phyloP scores from a whole-genome alignment of 352 stramenopile genomes.

The Pythium pyrilobum region DNA sequence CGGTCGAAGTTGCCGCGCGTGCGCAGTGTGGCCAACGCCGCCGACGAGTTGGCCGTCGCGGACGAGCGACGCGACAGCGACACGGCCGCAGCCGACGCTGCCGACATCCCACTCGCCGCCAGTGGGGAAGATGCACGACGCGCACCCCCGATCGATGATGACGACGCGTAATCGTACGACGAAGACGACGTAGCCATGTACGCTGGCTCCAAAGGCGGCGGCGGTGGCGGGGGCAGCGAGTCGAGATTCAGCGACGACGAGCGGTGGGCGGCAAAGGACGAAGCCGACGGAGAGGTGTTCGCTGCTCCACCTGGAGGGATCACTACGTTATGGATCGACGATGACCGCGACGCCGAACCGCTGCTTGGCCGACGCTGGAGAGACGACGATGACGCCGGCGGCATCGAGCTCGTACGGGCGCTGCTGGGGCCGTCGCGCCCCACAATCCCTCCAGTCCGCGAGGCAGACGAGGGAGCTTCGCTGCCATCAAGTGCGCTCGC shows the following conservation, averaged over 20 bases:
- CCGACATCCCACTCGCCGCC: constrained; percentile 7
- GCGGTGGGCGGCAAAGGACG: neutral
- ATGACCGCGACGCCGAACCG: constrained; percentile 7
- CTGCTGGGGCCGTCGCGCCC: neutral
- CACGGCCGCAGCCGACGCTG: constrained; percentile 17
- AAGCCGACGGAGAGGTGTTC: neutral
- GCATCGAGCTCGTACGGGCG: constrained; percentile 10
- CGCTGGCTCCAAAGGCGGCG: constrained; percentile 10
- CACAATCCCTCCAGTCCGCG: neutral
- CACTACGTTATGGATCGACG: constrained; percentile 19
- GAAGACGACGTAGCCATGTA: neutral
- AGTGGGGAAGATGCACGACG: constrained; percentile 5
- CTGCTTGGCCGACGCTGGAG: constrained; percentile 5
- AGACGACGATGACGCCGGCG: neutral
- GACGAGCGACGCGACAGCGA: constrained; percentile 16
- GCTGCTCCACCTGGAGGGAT: constrained; percentile 12
- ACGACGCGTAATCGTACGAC: neutral
- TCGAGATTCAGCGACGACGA: constrained; percentile 6
- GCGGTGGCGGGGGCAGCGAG: constrained; percentile 18
- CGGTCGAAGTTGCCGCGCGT: constrained; percentile 14
- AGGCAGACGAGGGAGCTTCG: neutral
- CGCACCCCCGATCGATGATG: neutral
- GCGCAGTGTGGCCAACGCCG: constrained; percentile 7
- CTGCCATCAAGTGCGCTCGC: neutral
- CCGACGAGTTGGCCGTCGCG: constrained; percentile 4